These are phyloP conservation scores for Linum usitatissimum DNA, from an alignment of 345 rosid species.

Conservation along the genomic window DNA sequence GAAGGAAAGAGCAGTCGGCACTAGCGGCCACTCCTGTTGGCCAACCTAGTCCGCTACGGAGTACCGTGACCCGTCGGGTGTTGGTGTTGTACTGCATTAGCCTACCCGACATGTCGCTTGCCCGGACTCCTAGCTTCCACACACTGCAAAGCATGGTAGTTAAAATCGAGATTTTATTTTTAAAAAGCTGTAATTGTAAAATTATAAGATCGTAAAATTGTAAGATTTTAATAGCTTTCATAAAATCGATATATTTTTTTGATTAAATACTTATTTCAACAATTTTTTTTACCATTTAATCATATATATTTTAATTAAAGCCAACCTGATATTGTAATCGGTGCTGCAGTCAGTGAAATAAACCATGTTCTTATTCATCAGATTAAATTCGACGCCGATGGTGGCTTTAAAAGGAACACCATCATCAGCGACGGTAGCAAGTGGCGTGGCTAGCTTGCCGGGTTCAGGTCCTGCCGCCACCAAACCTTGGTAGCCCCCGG, in stretches of 20 bases:
- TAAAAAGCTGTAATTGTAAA: no score
- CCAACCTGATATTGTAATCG: conserved; percentile 1
- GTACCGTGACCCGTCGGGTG: conserved; percentile 8
- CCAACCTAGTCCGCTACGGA: conserved; percentile 2
- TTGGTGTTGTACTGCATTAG: conserved; percentile 11
- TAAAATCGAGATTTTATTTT: no score
- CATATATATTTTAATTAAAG: no score
- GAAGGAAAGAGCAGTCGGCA: not conserved
- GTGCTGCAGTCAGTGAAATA: conserved; percentile 13
- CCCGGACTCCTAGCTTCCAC: not conserved
- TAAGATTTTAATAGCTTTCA: no score
- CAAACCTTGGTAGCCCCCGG: conserved; percentile 13
- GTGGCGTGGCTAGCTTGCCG: conserved; percentile 3
- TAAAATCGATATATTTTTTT: no score
- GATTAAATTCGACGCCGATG: conserved; percentile 15
- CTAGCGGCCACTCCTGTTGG: conserved; percentile 12
- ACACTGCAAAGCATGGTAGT: conserved; percentile 3
- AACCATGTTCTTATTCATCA: not conserved
- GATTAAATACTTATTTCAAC: no score
- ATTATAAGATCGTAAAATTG: no score
- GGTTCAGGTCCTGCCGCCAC: conserved; percentile 6
- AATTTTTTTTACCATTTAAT: no score
- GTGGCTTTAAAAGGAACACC: not conserved
- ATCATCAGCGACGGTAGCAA: conserved; percentile 13
- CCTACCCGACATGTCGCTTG: conserved; percentile 13